phyloP scores from a whole-genome alignment of 768 basidiomycete genomes.

The Leccinum fibrillosum region DNA sequence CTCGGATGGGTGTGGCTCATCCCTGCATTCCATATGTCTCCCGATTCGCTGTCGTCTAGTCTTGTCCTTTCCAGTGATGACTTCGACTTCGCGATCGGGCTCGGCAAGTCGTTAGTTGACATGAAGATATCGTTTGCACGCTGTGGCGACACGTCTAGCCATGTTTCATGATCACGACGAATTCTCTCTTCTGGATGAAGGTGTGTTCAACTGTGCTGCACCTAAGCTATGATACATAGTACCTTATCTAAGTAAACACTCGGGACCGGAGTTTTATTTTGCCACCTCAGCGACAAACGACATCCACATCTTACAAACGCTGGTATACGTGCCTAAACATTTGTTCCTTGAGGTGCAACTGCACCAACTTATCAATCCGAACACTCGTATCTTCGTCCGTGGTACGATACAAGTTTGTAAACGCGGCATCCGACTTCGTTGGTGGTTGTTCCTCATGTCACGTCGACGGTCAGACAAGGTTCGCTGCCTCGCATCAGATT shows the following conservation, averaged over 20 bases:
- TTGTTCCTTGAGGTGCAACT: background rate
- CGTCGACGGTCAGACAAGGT: background rate
- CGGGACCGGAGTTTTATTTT: background rate
- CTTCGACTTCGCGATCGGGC: constrained; percentile 74
- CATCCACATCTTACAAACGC: background rate
- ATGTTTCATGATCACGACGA: background rate
- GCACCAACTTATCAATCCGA: background rate
- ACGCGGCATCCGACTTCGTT: background rate
- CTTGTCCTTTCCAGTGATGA: constrained; percentile 57
- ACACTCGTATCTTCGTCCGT: background rate
- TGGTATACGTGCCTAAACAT: background rate
- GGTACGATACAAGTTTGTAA: background rate
- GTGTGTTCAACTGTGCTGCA: background rate
- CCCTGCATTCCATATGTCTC: constrained; percentile 75
- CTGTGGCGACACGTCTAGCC: constrained; percentile 1
- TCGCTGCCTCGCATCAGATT: background rate
- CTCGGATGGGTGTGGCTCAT: constrained; percentile 89
- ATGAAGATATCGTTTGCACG: constrained; percentile 63
- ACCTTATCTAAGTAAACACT: background rate
- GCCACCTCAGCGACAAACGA: background rate
- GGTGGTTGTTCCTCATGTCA: background rate
- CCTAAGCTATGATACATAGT: no score
- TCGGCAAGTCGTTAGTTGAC: constrained; percentile 65
- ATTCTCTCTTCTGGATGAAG: background rate
- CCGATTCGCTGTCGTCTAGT: constrained; percentile 36